Conservation (phyloP, 2,329 filamentous ascomycete genomes). For the Coniella vitis region DNA sequence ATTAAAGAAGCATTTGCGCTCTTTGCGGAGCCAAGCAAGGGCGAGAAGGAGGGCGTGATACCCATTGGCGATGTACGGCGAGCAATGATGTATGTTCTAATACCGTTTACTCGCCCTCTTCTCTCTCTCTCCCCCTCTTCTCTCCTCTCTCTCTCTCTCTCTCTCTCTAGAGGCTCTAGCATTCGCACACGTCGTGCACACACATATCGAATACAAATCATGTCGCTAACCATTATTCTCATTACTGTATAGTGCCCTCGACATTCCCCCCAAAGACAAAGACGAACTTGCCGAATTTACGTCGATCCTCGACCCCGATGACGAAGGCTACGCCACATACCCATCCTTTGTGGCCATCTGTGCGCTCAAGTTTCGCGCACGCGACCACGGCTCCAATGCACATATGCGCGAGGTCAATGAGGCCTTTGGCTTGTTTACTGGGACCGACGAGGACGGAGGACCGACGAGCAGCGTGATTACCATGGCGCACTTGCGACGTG, state of each 20-base stretch:
- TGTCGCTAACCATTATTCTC: not conserved
- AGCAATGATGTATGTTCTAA: constrained; percentile 59
- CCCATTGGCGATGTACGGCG: constrained; percentile 62
- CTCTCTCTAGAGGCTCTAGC: too few species aligned
- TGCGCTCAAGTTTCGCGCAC: constrained; percentile 72
- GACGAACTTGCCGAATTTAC: constrained; percentile 71
- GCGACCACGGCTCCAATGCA: constrained; percentile 39
- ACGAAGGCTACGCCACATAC: constrained; percentile 71
- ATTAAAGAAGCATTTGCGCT: constrained; percentile 86
- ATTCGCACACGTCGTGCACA: not conserved
- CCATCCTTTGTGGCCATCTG: constrained; percentile 80
- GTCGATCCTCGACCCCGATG: constrained; percentile 74
- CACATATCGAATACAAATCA: not conserved
- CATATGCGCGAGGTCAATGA: constrained; percentile 66
- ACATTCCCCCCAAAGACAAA: constrained; percentile 56
- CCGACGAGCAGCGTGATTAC: constrained; percentile 54
- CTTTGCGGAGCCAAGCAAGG: constrained; percentile 65
- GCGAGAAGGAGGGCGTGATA: constrained; percentile 67
- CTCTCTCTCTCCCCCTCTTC: too few species aligned
- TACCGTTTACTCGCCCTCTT: too few species aligned
- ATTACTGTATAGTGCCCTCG: constrained; percentile 61
- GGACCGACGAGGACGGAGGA: constrained; percentile 30
- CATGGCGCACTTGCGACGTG: constrained; percentile 66
- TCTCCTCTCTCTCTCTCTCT: too few species aligned
- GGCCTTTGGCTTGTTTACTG: constrained; percentile 76